These are phyloP conservation scores for Ruellia speciosa DNA, from an alignment of 305 asterid genomes.

Conservation along the genomic window DNA sequence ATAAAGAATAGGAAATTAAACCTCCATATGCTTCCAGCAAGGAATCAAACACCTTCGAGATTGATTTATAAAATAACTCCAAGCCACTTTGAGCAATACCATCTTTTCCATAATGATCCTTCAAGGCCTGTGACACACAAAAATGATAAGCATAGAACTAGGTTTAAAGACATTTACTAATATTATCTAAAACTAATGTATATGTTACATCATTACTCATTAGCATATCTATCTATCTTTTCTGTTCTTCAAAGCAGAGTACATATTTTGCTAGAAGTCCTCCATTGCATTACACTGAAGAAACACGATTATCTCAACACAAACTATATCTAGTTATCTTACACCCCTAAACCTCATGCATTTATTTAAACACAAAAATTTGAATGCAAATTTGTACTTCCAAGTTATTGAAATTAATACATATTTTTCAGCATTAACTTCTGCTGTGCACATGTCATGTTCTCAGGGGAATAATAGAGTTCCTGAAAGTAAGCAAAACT, in stretches of 20 bases:
- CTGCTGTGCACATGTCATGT: too few relatives aligned
- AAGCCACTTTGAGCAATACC: conserved; percentile 48
- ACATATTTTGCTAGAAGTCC: neutral
- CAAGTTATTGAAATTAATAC: neutral
- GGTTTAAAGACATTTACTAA: too few relatives aligned
- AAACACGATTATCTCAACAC: neutral
- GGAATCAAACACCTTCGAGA: conserved; percentile 59
- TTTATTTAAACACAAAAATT: neutral
- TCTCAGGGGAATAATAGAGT: too few relatives aligned
- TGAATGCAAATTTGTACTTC: too few relatives aligned
- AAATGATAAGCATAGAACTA: too few relatives aligned
- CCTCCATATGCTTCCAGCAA: conserved; percentile 58
- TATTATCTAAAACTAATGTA: too few relatives aligned
- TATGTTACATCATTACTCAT: too few relatives aligned
- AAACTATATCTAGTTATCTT: neutral
- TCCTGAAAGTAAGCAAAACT: neutral
- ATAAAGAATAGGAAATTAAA: conserved; percentile 22
- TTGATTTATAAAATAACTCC: conserved; percentile 49
- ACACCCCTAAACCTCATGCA: neutral
- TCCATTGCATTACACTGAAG: too few relatives aligned
- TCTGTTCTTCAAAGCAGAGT: neutral
- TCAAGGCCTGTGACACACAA: conserved; percentile 77
- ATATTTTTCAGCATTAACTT: too few relatives aligned
- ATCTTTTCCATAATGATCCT: conserved; percentile 55
- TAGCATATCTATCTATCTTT: too few relatives aligned